Evolutionary conservation across 202 grass and related monocot species (phyloP).

Genomic region (Setaria viridis): DNA sequence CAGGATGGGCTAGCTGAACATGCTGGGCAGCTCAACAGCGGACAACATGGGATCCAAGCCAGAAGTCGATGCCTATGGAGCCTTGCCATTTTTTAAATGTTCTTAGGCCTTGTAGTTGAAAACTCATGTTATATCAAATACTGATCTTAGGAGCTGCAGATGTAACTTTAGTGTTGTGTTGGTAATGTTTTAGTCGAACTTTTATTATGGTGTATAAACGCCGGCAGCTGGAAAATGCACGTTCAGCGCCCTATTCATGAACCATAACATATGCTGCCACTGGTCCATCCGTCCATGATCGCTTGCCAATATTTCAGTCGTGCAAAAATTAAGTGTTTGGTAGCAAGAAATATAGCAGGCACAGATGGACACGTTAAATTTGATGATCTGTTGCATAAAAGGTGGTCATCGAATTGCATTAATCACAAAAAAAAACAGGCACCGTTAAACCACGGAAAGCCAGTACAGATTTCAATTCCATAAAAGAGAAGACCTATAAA

Average conservation of each 20-base stretch:
- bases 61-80: not conserved
- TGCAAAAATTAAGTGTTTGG: not conserved
- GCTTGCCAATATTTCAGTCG: not conserved
- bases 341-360: not conserved
- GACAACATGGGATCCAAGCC: not conserved
- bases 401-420: not conserved
- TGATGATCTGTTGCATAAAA: not conserved
- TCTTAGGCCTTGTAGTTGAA: not conserved
- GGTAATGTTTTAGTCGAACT: slow-evolving; percentile 1
- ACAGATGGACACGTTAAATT: not conserved
- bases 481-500: slow-evolving; percentile 2
- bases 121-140: slow-evolving; percentile 7
- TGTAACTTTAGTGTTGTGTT: slow-evolving; percentile 8
- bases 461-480: slow-evolving; percentile 13
- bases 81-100: not conserved
- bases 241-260: not conserved
- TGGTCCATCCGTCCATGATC: not conserved
- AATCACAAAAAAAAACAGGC: not conserved
- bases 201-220: not conserved
- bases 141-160: not conserved
- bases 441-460: not conserved
- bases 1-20: slow-evolving; percentile 57
- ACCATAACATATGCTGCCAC: not conserved
- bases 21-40: not conserved
- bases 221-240: not conserved